Evolutionary conservation across 306 rosid species (phyloP).

Genomic region (Benincasa hispida): DNA sequence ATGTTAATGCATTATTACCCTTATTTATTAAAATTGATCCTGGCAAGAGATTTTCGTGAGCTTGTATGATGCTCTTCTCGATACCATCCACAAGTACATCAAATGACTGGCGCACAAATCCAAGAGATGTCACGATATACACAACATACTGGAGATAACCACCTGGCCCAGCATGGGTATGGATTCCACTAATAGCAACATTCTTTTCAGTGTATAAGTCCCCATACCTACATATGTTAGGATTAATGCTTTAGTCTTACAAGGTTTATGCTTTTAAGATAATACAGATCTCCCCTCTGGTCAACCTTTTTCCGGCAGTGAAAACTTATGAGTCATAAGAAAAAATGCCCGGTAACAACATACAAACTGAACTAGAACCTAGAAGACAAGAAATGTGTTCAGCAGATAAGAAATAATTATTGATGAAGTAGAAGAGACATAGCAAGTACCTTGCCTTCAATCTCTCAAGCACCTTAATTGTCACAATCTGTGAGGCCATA

Average conservation of each 20-base stretch:
- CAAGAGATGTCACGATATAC: conserved; percentile 76
- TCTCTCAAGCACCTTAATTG: conserved; percentile 66
- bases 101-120: conserved; percentile 87
- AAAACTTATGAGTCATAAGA: neutral
- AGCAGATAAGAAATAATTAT: neutral
- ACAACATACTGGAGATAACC: conserved; percentile 88
- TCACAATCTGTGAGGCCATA: conserved; percentile 80
- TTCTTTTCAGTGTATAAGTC: conserved; percentile 66
- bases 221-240: conserved; percentile 40
- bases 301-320: neutral
- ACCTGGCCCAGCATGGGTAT: conserved; percentile 96
- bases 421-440: neutral
- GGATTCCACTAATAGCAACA: conserved; percentile 91
- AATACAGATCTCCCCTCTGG: neutral
- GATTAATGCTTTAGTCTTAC: neutral
- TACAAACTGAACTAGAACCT: neutral
- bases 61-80: conserved; percentile 66
- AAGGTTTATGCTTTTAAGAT: neutral
- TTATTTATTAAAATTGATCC: conserved; percentile 58
- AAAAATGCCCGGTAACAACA: neutral
- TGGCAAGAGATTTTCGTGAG: conserved; percentile 78
- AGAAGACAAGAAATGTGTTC: neutral
- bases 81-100: conserved; percentile 80
- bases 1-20: conserved; percentile 31
- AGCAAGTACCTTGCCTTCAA: conserved; percentile 59